These are phyloP conservation scores for Xerocomus potaroensis DNA, from an alignment of 768 basidiomycete species.

Conservation along the genomic window DNA sequence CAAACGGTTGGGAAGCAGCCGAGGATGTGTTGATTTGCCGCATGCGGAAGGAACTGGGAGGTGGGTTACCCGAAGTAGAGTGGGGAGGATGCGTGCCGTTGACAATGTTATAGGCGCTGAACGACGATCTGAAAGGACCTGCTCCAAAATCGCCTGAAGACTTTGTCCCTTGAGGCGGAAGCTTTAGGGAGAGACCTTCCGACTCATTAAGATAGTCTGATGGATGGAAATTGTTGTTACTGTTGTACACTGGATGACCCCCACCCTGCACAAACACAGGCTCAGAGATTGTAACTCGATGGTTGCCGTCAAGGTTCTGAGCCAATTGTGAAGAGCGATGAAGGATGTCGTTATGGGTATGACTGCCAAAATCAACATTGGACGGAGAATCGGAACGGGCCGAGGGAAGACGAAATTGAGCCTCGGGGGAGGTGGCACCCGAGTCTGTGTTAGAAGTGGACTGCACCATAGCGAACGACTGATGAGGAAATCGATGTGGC, in stretches of 20 bases:
- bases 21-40: slow-evolving; percentile 33
- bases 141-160: slow-evolving; percentile 33
- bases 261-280: slow-evolving; percentile 30
- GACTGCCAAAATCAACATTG: slow-evolving; percentile 36
- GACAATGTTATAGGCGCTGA: slow-evolving; percentile 31
- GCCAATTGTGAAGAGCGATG: slow-evolving; percentile 24
- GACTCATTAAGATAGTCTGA: slow-evolving; percentile 35
- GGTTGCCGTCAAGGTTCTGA: slow-evolving; percentile 29
- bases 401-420: slow-evolving; percentile 47
- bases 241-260: slow-evolving; percentile 41
- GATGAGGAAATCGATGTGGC: slow-evolving; percentile 38
- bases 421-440: slow-evolving; percentile 44
- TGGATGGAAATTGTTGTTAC: slow-evolving; percentile 29
- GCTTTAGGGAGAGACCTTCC: slow-evolving; percentile 31
- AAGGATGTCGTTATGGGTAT: slow-evolving; percentile 33
- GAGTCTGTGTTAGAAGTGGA: slow-evolving; percentile 53
- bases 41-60: slow-evolving; percentile 33
- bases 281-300: slow-evolving; percentile 31
- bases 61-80: slow-evolving; percentile 27
- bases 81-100: slow-evolving; percentile 22
- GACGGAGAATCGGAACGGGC: slow-evolving; percentile 51
- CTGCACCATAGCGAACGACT: slow-evolving; percentile 43
- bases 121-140: slow-evolving; percentile 34
- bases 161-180: slow-evolving; percentile 26
- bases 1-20: slow-evolving; percentile 24